Evolutionary conservation across 306 rosid genomes (phyloP).

Genomic region (Erythrophleum fordii): DNA sequence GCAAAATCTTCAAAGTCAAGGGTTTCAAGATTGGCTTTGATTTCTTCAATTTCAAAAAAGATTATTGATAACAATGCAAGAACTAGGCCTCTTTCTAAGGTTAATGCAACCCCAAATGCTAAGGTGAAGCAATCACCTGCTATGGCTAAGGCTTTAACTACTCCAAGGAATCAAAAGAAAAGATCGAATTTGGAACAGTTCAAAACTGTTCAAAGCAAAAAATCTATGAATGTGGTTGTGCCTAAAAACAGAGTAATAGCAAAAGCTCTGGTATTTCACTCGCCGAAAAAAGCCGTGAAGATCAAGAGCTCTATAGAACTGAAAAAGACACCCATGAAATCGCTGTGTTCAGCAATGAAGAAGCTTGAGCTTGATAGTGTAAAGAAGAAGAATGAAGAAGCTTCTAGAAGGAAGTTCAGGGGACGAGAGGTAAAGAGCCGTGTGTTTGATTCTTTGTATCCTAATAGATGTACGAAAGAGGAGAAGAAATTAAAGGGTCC

Average conservation of each 20-base stretch:
- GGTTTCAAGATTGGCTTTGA: slow-evolving; percentile 69
- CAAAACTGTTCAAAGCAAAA: slow-evolving; percentile 75
- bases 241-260: slow-evolving; percentile 68
- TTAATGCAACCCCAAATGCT: slow-evolving; percentile 61
- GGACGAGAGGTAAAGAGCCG: slow-evolving; percentile 89
- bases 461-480: slow-evolving; percentile 51
- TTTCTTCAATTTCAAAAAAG: slow-evolving; percentile 71
- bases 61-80: slow-evolving; percentile 44
- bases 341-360: slow-evolving; percentile 74
- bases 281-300: slow-evolving; percentile 70
- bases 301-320: slow-evolving; percentile 51
- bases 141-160: slow-evolving; percentile 67
- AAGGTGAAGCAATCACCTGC: slow-evolving; percentile 62
- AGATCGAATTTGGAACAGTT: slow-evolving; percentile 62
- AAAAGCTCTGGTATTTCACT: slow-evolving; percentile 72
- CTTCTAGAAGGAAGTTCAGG: slow-evolving; percentile 59
- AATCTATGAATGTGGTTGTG: slow-evolving; percentile 46
- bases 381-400: slow-evolving; percentile 57
- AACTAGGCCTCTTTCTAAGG: slow-evolving; percentile 52
- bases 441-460: slow-evolving; percentile 68
- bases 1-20: slow-evolving; percentile 72
- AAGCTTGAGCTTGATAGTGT: slow-evolving; percentile 67
- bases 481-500: neutral
- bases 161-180: slow-evolving; percentile 78
- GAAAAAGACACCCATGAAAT: slow-evolving; percentile 62